Base-by-base conservation (phyloP, 2,329 filamentous ascomycete genomes). In the Microdochium trichocladiopsis region DNA sequence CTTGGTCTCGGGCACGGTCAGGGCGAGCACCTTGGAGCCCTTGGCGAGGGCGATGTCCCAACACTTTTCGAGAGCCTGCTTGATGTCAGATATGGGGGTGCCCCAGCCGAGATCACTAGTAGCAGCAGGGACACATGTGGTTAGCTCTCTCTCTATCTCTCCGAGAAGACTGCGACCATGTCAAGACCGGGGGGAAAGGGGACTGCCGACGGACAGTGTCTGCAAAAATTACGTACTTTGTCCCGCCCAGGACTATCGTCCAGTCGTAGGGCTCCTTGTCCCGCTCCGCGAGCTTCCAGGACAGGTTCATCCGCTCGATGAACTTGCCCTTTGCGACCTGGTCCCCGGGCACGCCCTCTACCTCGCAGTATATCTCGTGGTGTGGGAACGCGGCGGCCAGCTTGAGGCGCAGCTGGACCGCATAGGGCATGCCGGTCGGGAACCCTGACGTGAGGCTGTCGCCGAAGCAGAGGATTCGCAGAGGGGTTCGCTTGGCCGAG, bases 381-480 rank as follows among this genome's bases (percentile, higher is more conserved):
- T 62, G 59, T 2, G 74, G 71, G 48, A 81, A 75, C 2, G 72
- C 72, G 25, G 69, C 69, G 24, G 69, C 63, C 31, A 84, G 69
- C 53, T 71, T 72, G 50, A 73, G 61, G 54, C 69, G 60, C 14
- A 87, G 68, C 52, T 69, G 70, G 23, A 64, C 60, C 5, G 73
- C 72, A 67, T 87, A 87, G 0, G 84, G 81, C 54, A 80, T 73
- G 53, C 56, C 50, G 25, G 72, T 69, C 25, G 63, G 64, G 63
- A 71, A 84, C 43, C 84, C 84, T 12, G 72, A 73, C 5, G 83
- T 86, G 47, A 87, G 75, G 37, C 80, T 84, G 72, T 85, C 75
- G 64, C 83, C 83, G 65, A 86, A 82, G 71, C 82, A 85, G 55
- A 86, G 21, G 41, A 45, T 45, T 9, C 41, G 41, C 9, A 45